These are phyloP conservation scores for Aspergillus pseudoglaucus DNA, from an alignment of 2,329 filamentous ascomycete species.

Conservation along the genomic window DNA sequence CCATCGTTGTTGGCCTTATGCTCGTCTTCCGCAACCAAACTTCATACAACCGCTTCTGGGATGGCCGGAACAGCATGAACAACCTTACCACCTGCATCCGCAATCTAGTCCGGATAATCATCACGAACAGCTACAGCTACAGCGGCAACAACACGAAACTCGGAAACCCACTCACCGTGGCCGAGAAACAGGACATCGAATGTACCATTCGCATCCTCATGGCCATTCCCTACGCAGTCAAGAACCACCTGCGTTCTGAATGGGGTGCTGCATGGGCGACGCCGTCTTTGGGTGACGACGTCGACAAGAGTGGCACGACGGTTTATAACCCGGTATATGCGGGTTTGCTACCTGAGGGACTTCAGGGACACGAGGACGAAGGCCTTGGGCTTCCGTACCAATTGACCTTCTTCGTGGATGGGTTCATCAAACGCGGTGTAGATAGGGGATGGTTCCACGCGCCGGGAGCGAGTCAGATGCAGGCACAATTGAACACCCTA, in stretches of 20 bases:
- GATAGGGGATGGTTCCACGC: constrained; percentile 55
- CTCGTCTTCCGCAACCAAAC: constrained; percentile 62
- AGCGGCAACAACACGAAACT: constrained; percentile 14
- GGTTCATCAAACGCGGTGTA: constrained; percentile 52
- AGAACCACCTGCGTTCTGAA: constrained; percentile 58
- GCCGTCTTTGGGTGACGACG: constrained; percentile 20
- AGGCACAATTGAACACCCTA: constrained; percentile 51
- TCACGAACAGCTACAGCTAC: constrained; percentile 45
- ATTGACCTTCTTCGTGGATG: constrained; percentile 54
- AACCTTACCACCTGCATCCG: constrained; percentile 53
- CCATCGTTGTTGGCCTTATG: constrained; percentile 62
- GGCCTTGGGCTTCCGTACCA: constrained; percentile 56
- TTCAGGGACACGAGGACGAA: constrained; percentile 52
- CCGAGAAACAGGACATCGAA: constrained; percentile 53
- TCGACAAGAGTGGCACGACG: constrained; percentile 22
- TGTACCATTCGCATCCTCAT: constrained; percentile 53
- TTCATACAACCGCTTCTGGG: constrained; percentile 60
- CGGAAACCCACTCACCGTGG: constrained; percentile 23
- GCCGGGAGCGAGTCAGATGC: constrained; percentile 53
- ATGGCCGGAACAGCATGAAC: constrained; percentile 51
- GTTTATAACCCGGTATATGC: constrained; percentile 44
- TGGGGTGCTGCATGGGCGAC: constrained; percentile 46
- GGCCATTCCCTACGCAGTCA: constrained; percentile 57
- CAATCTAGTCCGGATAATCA: constrained; percentile 52
- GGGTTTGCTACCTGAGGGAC: constrained; percentile 43